Percentiles rank a stretch among this genome's conserved stretches.
Evolutionary conservation across 345 rosid genomes (phyloP).

Genomic region (Salix koriyanagi): DNA sequence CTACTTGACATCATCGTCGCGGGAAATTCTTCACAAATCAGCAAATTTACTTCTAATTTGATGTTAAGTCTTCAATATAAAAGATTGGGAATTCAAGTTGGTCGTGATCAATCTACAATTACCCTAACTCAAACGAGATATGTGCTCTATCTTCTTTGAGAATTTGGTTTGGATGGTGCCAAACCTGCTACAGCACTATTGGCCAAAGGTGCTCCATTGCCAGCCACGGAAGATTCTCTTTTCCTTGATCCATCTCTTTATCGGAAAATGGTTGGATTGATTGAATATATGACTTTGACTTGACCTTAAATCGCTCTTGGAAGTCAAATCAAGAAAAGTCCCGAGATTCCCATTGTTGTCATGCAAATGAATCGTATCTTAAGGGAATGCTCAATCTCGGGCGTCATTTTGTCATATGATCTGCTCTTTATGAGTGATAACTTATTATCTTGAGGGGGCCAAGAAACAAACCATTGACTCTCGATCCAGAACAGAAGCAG

Average conservation of each 20-base stretch:
- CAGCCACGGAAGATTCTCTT: background rate
- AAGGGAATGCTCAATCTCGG: background rate
- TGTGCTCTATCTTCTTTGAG: background rate
- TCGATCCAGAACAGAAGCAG: too few species aligned
- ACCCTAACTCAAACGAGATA: background rate
- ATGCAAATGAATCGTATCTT: background rate
- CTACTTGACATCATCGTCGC: background rate
- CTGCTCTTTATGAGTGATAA: background rate
- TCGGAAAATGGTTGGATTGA: background rate
- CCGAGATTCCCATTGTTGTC: background rate
- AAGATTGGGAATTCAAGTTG: background rate
- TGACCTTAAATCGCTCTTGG: background rate
- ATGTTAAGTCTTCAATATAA: background rate
- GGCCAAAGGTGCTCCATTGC: background rate
- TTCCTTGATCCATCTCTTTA: background rate
- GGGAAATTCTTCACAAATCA: background rate
- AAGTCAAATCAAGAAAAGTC: background rate
- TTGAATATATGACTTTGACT: background rate
- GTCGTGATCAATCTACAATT: background rate
- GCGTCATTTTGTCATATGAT: background rate
- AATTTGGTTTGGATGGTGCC: background rate
- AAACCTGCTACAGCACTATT: background rate
- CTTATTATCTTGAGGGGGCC: background rate
- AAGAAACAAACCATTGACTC: too few species aligned
- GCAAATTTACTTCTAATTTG: background rate